phyloP scores from a whole-genome alignment of 2,329 filamentous ascomycete genomes.

The Fusarium sp. region DNA sequence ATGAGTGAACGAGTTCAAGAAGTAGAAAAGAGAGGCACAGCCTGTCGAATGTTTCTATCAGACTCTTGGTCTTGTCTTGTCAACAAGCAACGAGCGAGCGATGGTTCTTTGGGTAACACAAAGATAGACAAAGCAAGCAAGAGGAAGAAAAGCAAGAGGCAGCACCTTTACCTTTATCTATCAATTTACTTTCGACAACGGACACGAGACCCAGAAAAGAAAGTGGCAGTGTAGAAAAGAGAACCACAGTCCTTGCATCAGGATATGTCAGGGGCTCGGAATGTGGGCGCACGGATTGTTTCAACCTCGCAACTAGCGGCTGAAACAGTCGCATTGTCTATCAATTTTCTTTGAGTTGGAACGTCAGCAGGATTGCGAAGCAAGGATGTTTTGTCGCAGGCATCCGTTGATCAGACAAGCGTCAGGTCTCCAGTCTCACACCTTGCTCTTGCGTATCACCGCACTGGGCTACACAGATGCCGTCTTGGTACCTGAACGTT shows the following conservation, averaged over 20 bases:
- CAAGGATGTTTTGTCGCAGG: slow-evolving; percentile 27
- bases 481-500: not conserved
- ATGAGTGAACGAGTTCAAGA: slow-evolving; percentile 19
- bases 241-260: slow-evolving; percentile 28
- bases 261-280: slow-evolving; percentile 24
- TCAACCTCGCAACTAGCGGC: slow-evolving; percentile 37
- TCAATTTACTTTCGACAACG: not conserved
- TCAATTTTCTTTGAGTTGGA: slow-evolving; percentile 7
- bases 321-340: slow-evolving; percentile 35
- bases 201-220: slow-evolving; percentile 13
- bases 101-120: slow-evolving; percentile 21
- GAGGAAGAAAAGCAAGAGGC: not conserved
- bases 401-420: slow-evolving; percentile 26
- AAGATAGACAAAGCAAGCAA: slow-evolving; percentile 9
- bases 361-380: slow-evolving; percentile 13
- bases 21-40: slow-evolving; percentile 36
- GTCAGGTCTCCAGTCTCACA: slow-evolving; percentile 15
- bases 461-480: not conserved
- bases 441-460: not conserved
- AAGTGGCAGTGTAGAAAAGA: not conserved
- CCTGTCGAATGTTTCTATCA: slow-evolving; percentile 24
- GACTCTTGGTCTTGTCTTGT: slow-evolving; percentile 14
- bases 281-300: slow-evolving; percentile 40
- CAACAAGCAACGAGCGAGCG: slow-evolving; percentile 21
- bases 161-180: slow-evolving; percentile 19